Base-by-base conservation (phyloP, 1,139 yeast species). In the Keqinozyma sinolaborantium region DNA sequence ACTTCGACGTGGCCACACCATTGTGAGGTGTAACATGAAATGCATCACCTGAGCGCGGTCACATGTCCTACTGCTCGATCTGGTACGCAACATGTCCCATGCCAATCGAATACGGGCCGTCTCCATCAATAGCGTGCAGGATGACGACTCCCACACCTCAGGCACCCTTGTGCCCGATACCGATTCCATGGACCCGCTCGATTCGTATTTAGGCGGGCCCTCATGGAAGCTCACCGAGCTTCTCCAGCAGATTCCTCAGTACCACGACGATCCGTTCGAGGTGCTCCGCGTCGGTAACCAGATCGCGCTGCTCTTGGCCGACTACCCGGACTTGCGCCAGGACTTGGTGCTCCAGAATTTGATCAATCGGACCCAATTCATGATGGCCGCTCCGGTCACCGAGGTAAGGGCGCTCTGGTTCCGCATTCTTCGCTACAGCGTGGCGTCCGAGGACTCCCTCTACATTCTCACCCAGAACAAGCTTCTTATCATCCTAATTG, bases 371-470 rank as follows among this genome's bases (percentile, higher is more conserved):
- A 66, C 88, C 14, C 82, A 78, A 44, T 70, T 72, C 25, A 66
- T 87, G 56, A 58, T 88, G 14, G 62, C 77, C 28, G 79, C 77
- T 45, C 60, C 60, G 4, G 71, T 75, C 26, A 70, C 83, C 18
- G 82, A 79, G 40, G 83, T 85, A 1, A 67, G 80, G 11, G 83
- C 92, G 1, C 73, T 86, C 4, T 95, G 92, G 0, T 87, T 79
- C 53, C 65, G 95, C 31, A 70, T 88, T 3, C 71, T 87, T 20
- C 64, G 96, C 14, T 73, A 82, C 42, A 64, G 83, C 14, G 64
- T 83, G 20, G 69, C 74, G 16, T 76, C 76, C 41, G 53, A 64
- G 21, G 75, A 73, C 10, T 73, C 87, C 2, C 49, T 80, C 14
- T 45, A 49, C 19, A 60, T 70, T 8, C 48, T 70, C 26, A 63